phyloP scores from a whole-genome alignment of 371 early-diverging fungal genomes.

The Cokeromyces recurvatus region DNA sequence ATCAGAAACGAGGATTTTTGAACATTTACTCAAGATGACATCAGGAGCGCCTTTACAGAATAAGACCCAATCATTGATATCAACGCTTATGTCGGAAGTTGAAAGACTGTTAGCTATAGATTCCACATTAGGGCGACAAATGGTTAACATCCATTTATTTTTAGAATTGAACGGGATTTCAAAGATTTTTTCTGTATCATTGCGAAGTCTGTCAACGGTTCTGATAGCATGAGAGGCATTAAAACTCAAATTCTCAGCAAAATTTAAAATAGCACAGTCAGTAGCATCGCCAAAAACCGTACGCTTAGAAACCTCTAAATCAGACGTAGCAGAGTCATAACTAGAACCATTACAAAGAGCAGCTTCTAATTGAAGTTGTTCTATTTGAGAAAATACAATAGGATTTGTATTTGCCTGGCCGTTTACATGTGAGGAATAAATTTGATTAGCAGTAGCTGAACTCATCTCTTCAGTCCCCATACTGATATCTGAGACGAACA shows the following conservation, averaged over 20 bases:
- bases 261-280: conserved; percentile 69
- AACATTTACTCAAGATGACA: conserved; percentile 52
- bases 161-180: conserved; percentile 69
- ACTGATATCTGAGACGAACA: conserved; percentile 52
- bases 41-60: conserved; percentile 82
- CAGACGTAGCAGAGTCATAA: conserved; percentile 45
- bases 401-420: too few relatives aligned
- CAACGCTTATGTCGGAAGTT: conserved; percentile 5
- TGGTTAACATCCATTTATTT: conserved; percentile 67
- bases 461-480: conserved; percentile 21
- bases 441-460: conserved; percentile 1
- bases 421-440: too few relatives aligned
- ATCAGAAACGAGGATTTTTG: conserved; percentile 33
- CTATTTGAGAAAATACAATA: conserved; percentile 21
- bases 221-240: too few relatives aligned
- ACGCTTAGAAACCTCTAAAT: conserved; percentile 49
- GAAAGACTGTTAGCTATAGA: conserved; percentile 26
- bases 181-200: conserved; percentile 36
- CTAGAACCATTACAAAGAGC: conserved; percentile 62
- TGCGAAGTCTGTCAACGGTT: conserved; percentile 17
- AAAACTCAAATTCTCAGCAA: conserved; percentile 40
- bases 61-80: conserved; percentile 28
- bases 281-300: conserved; percentile 69
- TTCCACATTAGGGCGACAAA: conserved; percentile 22
- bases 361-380: conserved; percentile 48